Evolutionary conservation across 306 rosid species (phyloP).

Genomic region (Carpinus fangiana): DNA sequence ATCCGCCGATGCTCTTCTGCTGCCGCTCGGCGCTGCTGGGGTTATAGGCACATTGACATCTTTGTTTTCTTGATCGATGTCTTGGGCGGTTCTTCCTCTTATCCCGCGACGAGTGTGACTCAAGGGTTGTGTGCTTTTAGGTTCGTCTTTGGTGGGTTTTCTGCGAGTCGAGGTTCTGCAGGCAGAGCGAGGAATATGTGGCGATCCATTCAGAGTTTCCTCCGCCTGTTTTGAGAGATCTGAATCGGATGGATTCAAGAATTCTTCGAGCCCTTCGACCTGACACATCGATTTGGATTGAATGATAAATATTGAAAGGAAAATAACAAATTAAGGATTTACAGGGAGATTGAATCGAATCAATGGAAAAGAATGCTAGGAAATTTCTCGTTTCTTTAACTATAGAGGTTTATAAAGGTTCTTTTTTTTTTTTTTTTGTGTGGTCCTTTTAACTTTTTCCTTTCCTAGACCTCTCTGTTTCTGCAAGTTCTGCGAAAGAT

Average conservation of each 20-base stretch:
- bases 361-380: not conserved
- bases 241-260: slow-evolving; percentile 36
- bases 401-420: not conserved
- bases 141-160: slow-evolving; percentile 38
- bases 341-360: not conserved
- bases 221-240: slow-evolving; percentile 28
- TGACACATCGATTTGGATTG: slow-evolving; percentile 23
- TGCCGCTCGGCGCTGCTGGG: slow-evolving; percentile 30
- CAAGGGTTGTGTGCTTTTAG: slow-evolving; percentile 34
- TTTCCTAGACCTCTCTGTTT: not conserved
- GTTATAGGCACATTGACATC: slow-evolving; percentile 28
- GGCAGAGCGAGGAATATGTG: slow-evolving; percentile 40
- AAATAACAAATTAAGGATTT: not conserved
- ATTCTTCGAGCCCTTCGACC: slow-evolving; percentile 87
- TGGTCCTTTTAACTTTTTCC: not conserved
- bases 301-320: not conserved
- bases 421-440: not conserved
- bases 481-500: not conserved
- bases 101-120: slow-evolving; percentile 34
- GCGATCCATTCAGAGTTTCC: slow-evolving; percentile 32
- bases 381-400: not conserved
- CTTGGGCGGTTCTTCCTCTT: slow-evolving; percentile 29
- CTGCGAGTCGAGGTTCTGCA: slow-evolving; percentile 50
- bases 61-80: slow-evolving; percentile 41
- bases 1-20: slow-evolving; percentile 34